phyloP scores from a whole-genome alignment of 1,284 basidiomycete genomes.

The Leccinum variabile region DNA sequence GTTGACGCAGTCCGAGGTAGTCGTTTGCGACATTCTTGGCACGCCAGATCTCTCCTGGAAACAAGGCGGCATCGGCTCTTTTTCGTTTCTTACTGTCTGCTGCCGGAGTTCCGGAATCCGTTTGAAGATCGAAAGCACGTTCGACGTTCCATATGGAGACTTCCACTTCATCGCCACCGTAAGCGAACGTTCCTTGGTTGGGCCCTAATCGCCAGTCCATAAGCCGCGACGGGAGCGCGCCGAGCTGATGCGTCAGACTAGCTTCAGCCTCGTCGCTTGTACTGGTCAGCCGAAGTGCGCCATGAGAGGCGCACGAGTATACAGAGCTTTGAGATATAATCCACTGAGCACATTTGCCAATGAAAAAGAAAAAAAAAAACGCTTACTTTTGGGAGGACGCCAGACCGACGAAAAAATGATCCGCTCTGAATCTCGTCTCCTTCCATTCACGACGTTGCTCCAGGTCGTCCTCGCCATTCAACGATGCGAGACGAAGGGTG shows the following conservation, averaged over 20 bases:
- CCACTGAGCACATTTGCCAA: slow-evolving; percentile 12
- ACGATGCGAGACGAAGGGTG: slow-evolving; percentile 42
- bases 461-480: slow-evolving; percentile 44
- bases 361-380: not conserved
- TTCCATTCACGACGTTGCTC: slow-evolving; percentile 53
- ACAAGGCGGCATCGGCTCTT: slow-evolving; percentile 57
- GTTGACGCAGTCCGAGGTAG: slow-evolving; percentile 73
- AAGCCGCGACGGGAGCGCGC: slow-evolving; percentile 62
- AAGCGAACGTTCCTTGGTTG: slow-evolving; percentile 61
- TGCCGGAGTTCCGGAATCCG: slow-evolving; percentile 17
- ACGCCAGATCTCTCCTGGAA: slow-evolving; percentile 76
- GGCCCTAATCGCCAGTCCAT: slow-evolving; percentile 63
- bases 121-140: slow-evolving; percentile 51
- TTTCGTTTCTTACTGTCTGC: slow-evolving; percentile 63
- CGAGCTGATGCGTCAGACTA: slow-evolving; percentile 27
- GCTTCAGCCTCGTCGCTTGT: slow-evolving; percentile 31
- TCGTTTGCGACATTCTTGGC: slow-evolving; percentile 85
- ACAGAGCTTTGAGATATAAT: slow-evolving; percentile 28
- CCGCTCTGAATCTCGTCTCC: slow-evolving; percentile 56
- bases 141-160: slow-evolving; percentile 82
- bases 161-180: slow-evolving; percentile 89
- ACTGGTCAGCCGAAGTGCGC: slow-evolving; percentile 56
- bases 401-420: slow-evolving; percentile 62
- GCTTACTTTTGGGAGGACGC: slow-evolving; percentile 40
- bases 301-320: slow-evolving; percentile 72